Percentiles rank a stretch among this genome's conserved stretches.
Evolutionary conservation across 176 grass and related monocot genomes (phyloP).

Genomic region (Rhynchospora breviuscula): DNA sequence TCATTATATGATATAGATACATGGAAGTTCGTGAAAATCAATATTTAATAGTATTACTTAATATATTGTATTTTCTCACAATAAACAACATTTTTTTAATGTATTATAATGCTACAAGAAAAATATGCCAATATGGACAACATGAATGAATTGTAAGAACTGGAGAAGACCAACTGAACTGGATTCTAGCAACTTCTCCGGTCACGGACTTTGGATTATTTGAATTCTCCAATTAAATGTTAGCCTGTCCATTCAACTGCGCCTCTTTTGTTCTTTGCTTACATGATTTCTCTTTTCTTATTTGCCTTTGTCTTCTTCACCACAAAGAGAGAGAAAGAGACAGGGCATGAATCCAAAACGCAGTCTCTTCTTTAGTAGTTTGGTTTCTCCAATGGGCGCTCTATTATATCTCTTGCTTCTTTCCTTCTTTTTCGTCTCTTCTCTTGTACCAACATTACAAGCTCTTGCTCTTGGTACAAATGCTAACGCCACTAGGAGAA

Average conservation of each 20-base stretch:
- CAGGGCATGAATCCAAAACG: background rate
- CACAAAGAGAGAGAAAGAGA: background rate
- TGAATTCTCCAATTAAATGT: slow-evolving; percentile 7
- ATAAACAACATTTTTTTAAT: background rate
- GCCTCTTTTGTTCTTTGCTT: background rate
- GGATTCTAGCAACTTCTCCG: slow-evolving; percentile 5
- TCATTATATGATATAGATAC: no score
- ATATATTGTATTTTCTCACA: no score
- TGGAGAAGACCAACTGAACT: slow-evolving; percentile 1
- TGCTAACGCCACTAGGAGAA: slow-evolving; percentile 10
- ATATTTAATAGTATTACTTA: no score
- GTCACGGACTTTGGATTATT: slow-evolving; percentile 26
- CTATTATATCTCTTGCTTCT: background rate
- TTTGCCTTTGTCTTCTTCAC: slow-evolving; percentile 18
- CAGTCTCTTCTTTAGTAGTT: background rate
- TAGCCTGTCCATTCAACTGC: background rate
- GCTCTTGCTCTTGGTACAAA: background rate
- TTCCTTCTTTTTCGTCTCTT: slow-evolving; percentile 30
- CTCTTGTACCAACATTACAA: slow-evolving; percentile 23
- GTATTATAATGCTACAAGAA: background rate
- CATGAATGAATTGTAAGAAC: background rate
- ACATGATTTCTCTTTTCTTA: background rate
- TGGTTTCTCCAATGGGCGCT: slow-evolving; percentile 8
- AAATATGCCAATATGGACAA: no score
- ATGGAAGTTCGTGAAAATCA: no score